Base-by-base conservation (phyloP, 495 filamentous ascomycete species). In the Viridothelium virens region DNA sequence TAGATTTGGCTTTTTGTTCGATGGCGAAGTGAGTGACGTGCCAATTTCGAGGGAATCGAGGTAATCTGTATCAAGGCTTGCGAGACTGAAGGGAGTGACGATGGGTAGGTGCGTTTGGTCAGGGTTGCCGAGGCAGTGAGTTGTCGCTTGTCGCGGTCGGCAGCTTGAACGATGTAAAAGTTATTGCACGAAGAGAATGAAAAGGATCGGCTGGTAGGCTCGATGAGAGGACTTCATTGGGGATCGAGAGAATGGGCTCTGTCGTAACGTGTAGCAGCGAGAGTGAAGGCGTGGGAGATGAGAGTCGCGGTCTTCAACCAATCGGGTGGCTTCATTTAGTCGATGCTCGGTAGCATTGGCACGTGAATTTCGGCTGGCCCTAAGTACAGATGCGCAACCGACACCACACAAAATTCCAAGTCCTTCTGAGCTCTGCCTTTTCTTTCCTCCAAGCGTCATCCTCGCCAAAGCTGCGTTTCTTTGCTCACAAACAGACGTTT, bases 401-500 rank as follows among this genome's bases (percentile, higher is more conserved):
- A 44, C 41, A 44, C 36, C 6, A 59, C 53, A 11, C 64, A 62
- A 56, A 61, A n/a, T 6, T 31, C 14, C 46, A 61, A 33, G 46
- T 59, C 65, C 44, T 41, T 10, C 61, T 41, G 47, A 5, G n/a
- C 41, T 74, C 75, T 76, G 78, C 74, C 74, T 74, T 78, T 69
- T 79, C 77, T 76, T 67, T 76, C 79, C 80, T 68, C 76, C 82
- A 91, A 90, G 88, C 86, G 87, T 87, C 90, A 85, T 87, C 93
- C 90, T 88, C 86, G 84, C 86, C 91, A 96, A 91, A 84, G 91
- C 92, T 90, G 91, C 91, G 91, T 94, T 96, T 97, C 92, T 95
- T 94, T 96, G 92, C 91, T 85, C 85, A 92, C 93, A 91, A 81
- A 96, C 89, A 84, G 87, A 90, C 82, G 79, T 56, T 65, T 70